phyloP scores from a whole-genome alignment of 305 asterid genomes.

The Fraxinus greggii region DNA sequence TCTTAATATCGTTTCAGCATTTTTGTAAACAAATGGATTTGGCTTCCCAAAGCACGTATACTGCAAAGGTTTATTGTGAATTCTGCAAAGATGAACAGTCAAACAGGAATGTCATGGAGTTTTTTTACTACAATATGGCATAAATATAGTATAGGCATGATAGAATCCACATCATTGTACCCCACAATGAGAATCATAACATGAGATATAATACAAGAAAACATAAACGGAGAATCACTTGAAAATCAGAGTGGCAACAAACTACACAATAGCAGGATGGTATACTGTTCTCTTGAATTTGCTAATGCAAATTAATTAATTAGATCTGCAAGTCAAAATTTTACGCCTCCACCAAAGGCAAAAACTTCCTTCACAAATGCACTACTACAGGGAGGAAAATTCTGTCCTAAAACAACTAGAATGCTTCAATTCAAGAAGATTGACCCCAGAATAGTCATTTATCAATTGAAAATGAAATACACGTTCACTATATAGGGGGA shows the following conservation, averaged over 20 bases:
- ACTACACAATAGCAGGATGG: neutral
- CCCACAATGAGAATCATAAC: neutral
- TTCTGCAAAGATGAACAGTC: constrained; percentile 32
- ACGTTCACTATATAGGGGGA: neutral
- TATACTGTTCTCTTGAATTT: neutral
- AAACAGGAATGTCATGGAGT: neutral
- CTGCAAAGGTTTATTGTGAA: constrained; percentile 56
- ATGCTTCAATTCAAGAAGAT: neutral
- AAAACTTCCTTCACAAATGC: neutral
- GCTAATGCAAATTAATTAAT: neutral
- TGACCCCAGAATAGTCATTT: neutral
- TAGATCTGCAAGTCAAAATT: neutral
- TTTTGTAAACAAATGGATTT: constrained; percentile 57
- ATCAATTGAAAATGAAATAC: neutral
- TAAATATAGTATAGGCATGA: neutral
- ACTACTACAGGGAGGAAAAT: neutral
- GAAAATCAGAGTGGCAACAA: neutral
- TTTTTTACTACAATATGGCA: neutral
- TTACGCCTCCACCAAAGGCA: neutral
- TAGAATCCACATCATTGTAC: neutral
- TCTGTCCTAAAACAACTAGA: neutral
- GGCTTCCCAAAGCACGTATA: constrained; percentile 62
- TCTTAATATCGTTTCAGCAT: constrained; percentile 49
- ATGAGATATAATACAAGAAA: neutral
- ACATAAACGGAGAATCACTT: neutral